These are phyloP conservation scores for Petunia hybrid DNA, from an alignment of 305 asterid species.

Conservation along the genomic window DNA sequence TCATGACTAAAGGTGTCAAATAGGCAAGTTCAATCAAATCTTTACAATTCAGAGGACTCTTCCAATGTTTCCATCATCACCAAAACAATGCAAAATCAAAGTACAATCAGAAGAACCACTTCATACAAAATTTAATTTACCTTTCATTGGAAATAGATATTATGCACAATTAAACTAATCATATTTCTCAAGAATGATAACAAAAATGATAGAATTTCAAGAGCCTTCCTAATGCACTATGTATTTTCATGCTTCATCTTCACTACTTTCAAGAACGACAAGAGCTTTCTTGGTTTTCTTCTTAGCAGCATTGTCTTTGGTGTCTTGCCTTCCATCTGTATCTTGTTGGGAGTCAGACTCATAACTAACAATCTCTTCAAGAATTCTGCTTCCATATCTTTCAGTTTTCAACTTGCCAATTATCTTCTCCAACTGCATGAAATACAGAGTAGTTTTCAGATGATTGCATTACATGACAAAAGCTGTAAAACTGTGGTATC, in stretches of 20 bases:
- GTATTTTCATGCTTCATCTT: constrained; percentile 65
- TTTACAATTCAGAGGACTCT: no score
- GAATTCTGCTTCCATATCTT: constrained; percentile 75
- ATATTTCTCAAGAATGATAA: neutral
- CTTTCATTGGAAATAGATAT: neutral
- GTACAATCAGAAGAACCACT: neutral
- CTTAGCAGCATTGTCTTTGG: constrained; percentile 48
- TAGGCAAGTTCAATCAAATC: no score
- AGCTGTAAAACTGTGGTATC: neutral
- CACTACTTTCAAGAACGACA: constrained; percentile 83
- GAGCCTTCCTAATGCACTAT: neutral
- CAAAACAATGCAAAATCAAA: no score
- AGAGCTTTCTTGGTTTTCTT: constrained; percentile 57
- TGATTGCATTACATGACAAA: neutral
- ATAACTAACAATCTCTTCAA: constrained; percentile 57
- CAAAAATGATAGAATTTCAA: constrained; percentile 3
- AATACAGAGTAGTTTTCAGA: neutral
- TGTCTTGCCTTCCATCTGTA: constrained; percentile 43
- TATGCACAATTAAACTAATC: neutral
- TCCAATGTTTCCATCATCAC: no score
- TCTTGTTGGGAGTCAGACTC: constrained; percentile 47
- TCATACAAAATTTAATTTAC: neutral
- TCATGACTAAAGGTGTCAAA: no score
- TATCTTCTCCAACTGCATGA: constrained; percentile 81
- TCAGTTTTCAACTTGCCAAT: constrained; percentile 89